A percentile compares a stretch with the other conserved stretches of the same genome.
These are phyloP conservation scores for Xylaria sp. DNA, from an alignment of 2,329 filamentous ascomycete genomes.

Conservation along the genomic window DNA sequence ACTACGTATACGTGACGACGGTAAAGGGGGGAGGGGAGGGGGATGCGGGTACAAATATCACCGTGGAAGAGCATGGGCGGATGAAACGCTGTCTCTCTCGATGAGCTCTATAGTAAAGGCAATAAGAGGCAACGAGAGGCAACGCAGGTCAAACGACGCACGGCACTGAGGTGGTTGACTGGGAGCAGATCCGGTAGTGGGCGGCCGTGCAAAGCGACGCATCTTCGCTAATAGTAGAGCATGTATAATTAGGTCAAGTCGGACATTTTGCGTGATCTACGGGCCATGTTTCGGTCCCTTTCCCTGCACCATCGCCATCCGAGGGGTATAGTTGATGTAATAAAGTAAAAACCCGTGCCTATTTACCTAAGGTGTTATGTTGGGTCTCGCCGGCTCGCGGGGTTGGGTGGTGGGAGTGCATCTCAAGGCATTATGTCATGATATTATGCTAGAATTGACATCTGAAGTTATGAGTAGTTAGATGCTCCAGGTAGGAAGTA, in stretches of 20 bases:
- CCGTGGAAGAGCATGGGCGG: slow-evolving; percentile 3
- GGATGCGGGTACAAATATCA: slow-evolving; percentile 17
- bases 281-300: slow-evolving; percentile 16
- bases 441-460: too few species aligned
- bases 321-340: slow-evolving; percentile 3
- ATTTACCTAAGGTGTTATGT: background rate
- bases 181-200: background rate
- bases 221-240: background rate
- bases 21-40: slow-evolving; percentile 4
- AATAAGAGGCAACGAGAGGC: background rate
- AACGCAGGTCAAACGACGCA: background rate
- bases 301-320: background rate
- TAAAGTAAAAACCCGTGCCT: background rate
- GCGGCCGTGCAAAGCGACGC: background rate
- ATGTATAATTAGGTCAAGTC: background rate
- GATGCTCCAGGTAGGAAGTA: too few species aligned
- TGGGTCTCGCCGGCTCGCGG: too few species aligned
- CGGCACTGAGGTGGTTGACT: background rate
- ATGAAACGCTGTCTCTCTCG: slow-evolving; percentile 26
- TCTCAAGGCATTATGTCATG: too few species aligned
- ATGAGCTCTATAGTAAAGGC: slow-evolving; percentile 7
- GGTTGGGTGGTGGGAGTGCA: too few species aligned
- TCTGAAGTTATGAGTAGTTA: too few species aligned
- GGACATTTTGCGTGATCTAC: slow-evolving; percentile 24
- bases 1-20: slow-evolving; percentile 4